Base-by-base conservation (phyloP, 2,329 filamentous ascomycete species). In the Drechslerella dactyloides region DNA sequence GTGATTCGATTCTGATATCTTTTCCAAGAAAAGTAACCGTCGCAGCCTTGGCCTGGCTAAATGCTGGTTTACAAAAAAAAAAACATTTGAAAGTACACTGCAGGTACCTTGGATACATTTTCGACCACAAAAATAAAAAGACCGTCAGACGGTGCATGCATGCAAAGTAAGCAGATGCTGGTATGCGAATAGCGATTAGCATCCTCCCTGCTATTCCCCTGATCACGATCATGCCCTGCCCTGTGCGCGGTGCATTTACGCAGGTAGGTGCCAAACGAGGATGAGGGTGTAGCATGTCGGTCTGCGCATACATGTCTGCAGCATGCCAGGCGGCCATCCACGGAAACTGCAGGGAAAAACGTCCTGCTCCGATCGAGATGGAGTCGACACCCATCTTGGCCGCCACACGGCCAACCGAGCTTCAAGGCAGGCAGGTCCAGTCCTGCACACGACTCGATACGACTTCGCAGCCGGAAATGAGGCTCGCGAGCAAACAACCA, bases 401-500 rank as follows among this genome's bases (percentile, higher is more conserved):
- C 4, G 4, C 11, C 37, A 42, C 37, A 42, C 37, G n/a, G 4
- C 37, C 37, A 17, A 42, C 5, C 37, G 37, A 17, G 37, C 37
- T 42, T 42, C 37, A 15, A 42, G n/a, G 37, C 11, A 37, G 37
- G 37, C n/a, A 42, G n/a, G 37, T 42, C 5, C 13, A 33, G 27
- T 33, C 37, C 37, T 42, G 37, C 37, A 4, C n/a, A 17, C 37
- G 37, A 42, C 37, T 17, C 37, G 37, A 42, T 42, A 6, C 11
- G n/a, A 17, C 4, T 42, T 15, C 37, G 37, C 13, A 13, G 27
- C 46, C 35, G 30, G 15, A 40, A 37, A 11, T 46, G 52, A 51
- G 65, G 59, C 55, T 57, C 65, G 46, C 57, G 21, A 35, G 30
- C 27, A 33, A 33, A 33, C 27, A 33, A 33, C 27, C 27, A 33